Percentiles rank a stretch among this genome's conserved stretches.
Conservation (phyloP, 169 alveolate species). For the Babesia divergens region DNA sequence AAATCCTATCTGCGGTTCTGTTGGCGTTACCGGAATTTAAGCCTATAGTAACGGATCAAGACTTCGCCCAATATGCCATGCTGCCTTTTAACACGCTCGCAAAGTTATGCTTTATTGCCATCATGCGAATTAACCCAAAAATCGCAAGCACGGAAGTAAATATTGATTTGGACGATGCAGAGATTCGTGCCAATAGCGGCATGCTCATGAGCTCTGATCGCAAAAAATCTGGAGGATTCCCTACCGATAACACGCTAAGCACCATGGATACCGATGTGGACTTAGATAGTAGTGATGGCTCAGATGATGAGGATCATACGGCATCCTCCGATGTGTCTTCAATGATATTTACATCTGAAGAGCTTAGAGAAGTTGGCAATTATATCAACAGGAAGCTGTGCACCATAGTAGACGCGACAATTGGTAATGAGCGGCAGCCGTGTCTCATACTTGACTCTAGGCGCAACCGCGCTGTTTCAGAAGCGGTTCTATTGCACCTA, state of each 20-base stretch:
- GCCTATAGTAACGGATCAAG: conserved; percentile 39
- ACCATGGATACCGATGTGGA: background rate
- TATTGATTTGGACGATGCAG: background rate
- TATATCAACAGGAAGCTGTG: background rate
- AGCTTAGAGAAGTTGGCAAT: background rate
- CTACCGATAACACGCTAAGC: background rate
- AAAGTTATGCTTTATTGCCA: conserved; percentile 38
- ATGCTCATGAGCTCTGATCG: too few species aligned
- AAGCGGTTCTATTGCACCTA: conserved; percentile 28
- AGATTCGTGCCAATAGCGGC: background rate
- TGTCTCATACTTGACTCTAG: conserved; percentile 13
- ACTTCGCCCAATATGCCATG: conserved; percentile 40
- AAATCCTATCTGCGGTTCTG: conserved; percentile 16
- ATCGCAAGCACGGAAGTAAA: background rate
- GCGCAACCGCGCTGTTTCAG: conserved; percentile 16
- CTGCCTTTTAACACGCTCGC: conserved; percentile 39
- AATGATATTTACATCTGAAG: conserved; percentile 29
- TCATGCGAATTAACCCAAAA: conserved; percentile 50
- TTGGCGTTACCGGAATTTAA: conserved; percentile 56
- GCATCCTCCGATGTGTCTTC: background rate
- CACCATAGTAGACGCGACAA: background rate
- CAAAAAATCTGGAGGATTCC: background rate
- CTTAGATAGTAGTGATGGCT: background rate
- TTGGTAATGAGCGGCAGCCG: conserved; percentile 3
- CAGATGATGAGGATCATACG: background rate